Evolutionary conservation across 192 early-diverging fungal genomes (phyloP), one percentile per base, ranked within the genome.

Genomic region (Geosiphon pyriformis): DNA sequence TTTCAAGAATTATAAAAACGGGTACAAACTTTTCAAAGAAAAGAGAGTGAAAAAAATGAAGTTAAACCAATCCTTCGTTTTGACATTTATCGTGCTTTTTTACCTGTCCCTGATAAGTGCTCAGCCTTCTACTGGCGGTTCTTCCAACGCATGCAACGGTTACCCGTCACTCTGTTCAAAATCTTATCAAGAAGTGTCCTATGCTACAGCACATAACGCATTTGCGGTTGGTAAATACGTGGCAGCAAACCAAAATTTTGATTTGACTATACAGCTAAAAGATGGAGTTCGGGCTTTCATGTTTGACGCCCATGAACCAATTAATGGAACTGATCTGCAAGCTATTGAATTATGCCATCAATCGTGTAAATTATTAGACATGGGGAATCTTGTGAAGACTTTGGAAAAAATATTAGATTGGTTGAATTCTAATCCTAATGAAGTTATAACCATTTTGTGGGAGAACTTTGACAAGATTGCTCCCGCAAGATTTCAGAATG

Each of bases 401-500:
- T 76, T 94, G 29, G 60, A 70, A 15, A 57, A 73, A 60, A 74
- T 92, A 47, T 78, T 76, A 48, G 60, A 71, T 7, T 94, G 80
- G 59, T 42, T 94, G 56, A 81, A 88, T 22, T 46, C 37, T 22
- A 85, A 94, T 65, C 78, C 76, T 25, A 78, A 85, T 69, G 89
- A 94, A 70, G 85, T 94, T 8, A 55, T 94, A 8, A 87, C 89
- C 18, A 86, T 94, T 52, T 86, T 87, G 63, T 81, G 90, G 71
- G 83, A 88, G 56, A 91, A 92, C 69, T 66, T 73, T 7, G 79
- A 71, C 48, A 74, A 73, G 2, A 80, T 89, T 53, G 25, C 73
- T 46, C 52, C 82, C 1, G 52, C 72, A 12, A 75, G 74, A 3
- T 87, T 86, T 42, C 63, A 82, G 27, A 70, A 61, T 63, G 68